Percentiles rank a stretch among this genome's conserved stretches.
Evolutionary conservation across 2,329 filamentous ascomycete species (phyloP).

Genomic region (Hypoxylon sp.): DNA sequence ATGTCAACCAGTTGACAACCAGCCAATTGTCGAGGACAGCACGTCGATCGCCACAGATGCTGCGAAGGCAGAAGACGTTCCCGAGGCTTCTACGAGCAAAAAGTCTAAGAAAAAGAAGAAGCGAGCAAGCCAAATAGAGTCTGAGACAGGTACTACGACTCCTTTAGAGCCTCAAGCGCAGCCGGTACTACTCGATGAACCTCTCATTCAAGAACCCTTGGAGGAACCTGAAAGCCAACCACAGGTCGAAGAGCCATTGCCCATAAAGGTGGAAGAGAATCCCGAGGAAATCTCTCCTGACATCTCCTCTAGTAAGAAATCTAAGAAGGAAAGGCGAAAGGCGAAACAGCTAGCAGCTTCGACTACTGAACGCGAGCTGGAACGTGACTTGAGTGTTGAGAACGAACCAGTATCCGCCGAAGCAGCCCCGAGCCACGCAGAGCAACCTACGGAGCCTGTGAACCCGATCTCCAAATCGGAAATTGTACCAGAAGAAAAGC

Average conservation of each 20-base stretch:
- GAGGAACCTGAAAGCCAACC: conserved; percentile 21
- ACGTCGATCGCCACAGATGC: conserved; percentile 14
- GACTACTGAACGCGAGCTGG: conserved; percentile 23
- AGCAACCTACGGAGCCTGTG: conserved; percentile 22
- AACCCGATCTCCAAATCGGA: conserved; percentile 13
- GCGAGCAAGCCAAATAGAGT: conserved; percentile 50
- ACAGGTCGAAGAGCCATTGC: conserved; percentile 22
- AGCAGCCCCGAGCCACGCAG: conserved; percentile 5
- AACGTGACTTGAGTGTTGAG: conserved; percentile 11
- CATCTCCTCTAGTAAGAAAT: conserved; percentile 56
- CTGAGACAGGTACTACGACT: conserved; percentile 26
- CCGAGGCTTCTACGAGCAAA: conserved; percentile 48
- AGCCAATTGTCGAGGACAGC: conserved; percentile 53
- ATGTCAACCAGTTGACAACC: conserved; percentile 19
- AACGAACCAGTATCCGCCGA: conserved; percentile 7
- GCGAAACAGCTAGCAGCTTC: conserved; percentile 36
- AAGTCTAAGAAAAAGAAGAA: conserved; percentile 59
- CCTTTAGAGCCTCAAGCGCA: conserved; percentile 38
- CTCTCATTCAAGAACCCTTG: conserved; percentile 20
- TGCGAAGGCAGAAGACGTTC: conserved; percentile 18
- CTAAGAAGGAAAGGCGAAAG: conserved; percentile 60
- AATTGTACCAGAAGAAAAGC: conserved; percentile 14
- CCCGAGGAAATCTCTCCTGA: conserved; percentile 35
- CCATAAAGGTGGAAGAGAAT: conserved; percentile 17
- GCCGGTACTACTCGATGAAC: conserved; percentile 8